Conservation (phyloP, 169 alveolate species). For the Plasmodium malariae region DNA sequence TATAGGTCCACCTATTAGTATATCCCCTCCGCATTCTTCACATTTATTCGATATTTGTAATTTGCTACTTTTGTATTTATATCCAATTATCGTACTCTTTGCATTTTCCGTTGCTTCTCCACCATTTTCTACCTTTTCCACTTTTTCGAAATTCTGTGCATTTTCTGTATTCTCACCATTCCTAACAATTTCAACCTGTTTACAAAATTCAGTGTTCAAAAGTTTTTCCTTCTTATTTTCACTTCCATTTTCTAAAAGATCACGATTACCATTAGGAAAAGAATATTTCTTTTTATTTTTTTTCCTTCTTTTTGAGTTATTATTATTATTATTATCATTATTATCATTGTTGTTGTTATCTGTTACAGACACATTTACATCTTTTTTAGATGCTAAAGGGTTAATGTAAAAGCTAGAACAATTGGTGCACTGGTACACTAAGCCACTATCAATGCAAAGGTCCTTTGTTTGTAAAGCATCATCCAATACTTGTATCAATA, state of each 20-base stretch:
- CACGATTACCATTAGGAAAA: not conserved
- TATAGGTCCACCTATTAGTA: constrained; percentile 88
- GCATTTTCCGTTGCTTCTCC: not conserved
- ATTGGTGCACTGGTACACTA: constrained; percentile 89
- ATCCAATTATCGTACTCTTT: not conserved
- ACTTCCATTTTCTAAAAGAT: too few species aligned
- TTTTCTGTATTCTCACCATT: constrained; percentile 16
- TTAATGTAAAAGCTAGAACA: constrained; percentile 86
- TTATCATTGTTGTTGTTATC: constrained; percentile 19
- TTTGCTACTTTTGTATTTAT: constrained; percentile 41
- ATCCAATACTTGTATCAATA: constrained; percentile 90
- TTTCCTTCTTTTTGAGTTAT: constrained; percentile 1
- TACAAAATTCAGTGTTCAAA: not conserved
- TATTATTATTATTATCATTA: constrained; percentile 29
- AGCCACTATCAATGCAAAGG: constrained; percentile 87
- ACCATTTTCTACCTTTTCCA: not conserved
- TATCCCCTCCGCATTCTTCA: constrained; percentile 87
- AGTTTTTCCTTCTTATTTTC: not conserved
- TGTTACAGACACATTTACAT: constrained; percentile 23
- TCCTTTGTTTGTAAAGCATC: constrained; percentile 91
- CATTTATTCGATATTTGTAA: constrained; percentile 79
- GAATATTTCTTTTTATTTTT: constrained; percentile 15
- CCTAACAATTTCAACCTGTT: not conserved
- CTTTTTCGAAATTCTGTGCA: not conserved
- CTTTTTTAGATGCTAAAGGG: constrained; percentile 82